Evolutionary conservation across 257 asterid genomes (phyloP), one percentile per base, ranked within the genome.

Genomic region (Scutellaria galericulata): DNA sequence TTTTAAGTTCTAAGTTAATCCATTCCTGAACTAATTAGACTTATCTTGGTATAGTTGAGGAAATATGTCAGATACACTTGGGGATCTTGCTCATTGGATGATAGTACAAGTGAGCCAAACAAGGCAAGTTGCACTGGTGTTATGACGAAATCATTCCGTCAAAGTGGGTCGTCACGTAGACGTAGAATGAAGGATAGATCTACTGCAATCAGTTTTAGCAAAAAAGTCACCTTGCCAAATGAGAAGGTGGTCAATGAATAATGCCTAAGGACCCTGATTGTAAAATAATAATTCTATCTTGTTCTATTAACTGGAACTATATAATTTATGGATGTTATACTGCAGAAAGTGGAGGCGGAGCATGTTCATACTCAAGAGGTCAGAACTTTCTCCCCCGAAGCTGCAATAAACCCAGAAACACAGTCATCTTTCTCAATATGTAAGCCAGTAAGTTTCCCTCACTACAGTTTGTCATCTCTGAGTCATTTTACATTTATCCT

Each of bases 21-120:
- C 55, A 9, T 63, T 50, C 74, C 48, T 41, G 31, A 74, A 66
- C 80, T 73, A 73, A 78, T 80, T 70, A 24, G 76, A 50, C 75
- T 53, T 52, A 48, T 72, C 78, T 58, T 72, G 71, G 22, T 75
- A 60, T 72, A 93, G 98, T 74, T 93, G 85, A 83, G 98, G 77
- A 93, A 81, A 68, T 93, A 93, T 71, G 98, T 93, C 59, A 81
- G 81, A 84, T 91, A 80, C 87, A 93, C 93, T 22, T 93, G 95
- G 89, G 94, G 86, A 42, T 77, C 83, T 70, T 73, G 84, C 81
- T 70, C 86, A 61, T 60, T 89, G 81, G 93, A 85, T 77, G 96
- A 75, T 39, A 14, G 75, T 68, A 57, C 47, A 55, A 83, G 72
- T 68, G 88, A 70, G 68, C 70, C 79, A 55, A 77, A 80, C 45